Conservation (phyloP, 257 asterid genomes). For the Solanum pimpinellifolium region DNA sequence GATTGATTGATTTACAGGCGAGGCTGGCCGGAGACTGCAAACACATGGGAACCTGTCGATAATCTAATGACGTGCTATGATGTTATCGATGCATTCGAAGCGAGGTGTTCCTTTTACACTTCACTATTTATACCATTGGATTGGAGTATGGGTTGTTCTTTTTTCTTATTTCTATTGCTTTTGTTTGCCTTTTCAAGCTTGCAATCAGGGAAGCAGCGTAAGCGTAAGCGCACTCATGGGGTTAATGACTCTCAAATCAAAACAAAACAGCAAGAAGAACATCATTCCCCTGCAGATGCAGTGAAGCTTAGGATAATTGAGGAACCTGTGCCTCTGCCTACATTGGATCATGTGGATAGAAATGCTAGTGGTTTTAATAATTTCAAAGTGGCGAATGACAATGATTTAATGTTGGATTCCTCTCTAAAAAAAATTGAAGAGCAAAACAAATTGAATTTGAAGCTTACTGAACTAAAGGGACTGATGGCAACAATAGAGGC, state of each 20-base stretch:
- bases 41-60: constrained; percentile 86
- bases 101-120: constrained; percentile 41
- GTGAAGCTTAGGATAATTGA: constrained; percentile 4
- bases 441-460: constrained; percentile 34
- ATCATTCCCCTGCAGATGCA: constrained; percentile 1
- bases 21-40: constrained; percentile 76
- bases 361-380: constrained; percentile 5
- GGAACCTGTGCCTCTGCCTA: constrained; percentile 1
- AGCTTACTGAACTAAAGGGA: constrained; percentile 54
- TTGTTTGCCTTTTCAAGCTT: constrained; percentile 22
- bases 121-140: not conserved
- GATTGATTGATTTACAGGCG: constrained; percentile 31
- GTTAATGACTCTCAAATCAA: constrained; percentile 38
- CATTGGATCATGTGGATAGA: not conserved
- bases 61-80: constrained; percentile 50
- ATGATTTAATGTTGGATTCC: constrained; percentile 19
- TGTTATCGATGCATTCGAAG: constrained; percentile 63
- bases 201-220: constrained; percentile 32
- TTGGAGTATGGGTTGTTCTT: not conserved
- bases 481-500: constrained; percentile 12
- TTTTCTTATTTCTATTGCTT: not conserved
- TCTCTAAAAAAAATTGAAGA: constrained; percentile 21
- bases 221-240: constrained; percentile 46
- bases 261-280: constrained; percentile 24
- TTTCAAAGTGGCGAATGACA: constrained; percentile 21